Evolutionary conservation across 768 basidiomycete genomes (phyloP), one percentile per base, ranked within the genome.

Genomic region (Candolleomyces eurysporus): DNA sequence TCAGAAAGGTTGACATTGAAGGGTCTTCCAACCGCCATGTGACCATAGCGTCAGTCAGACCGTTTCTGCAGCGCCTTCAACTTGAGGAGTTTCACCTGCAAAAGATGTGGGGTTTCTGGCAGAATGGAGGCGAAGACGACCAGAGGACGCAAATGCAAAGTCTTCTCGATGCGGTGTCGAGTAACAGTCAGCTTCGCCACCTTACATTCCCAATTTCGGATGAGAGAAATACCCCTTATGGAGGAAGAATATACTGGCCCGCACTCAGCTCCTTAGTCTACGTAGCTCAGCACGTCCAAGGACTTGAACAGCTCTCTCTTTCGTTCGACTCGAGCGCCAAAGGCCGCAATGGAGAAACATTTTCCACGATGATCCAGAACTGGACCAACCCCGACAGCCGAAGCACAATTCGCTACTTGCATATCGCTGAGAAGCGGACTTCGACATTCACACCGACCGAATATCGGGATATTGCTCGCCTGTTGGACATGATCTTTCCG

Each of bases 401-500:
- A 40, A 56, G 54, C 40, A n/a, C 16, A 17, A 36, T 56, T 56
- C 54, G 39, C 5, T 43, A 56, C 36, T 17, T 56, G n/a, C 36
- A 56, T 13, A 56, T 56, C 40, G 40, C 21, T 13, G 54, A 56
- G 5, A 40, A 11, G 39, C 54, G 54, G 5, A 13, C n/a, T 9
- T 11, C 31, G 16, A 42, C 8, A 5, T 56, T 56, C 21, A 30
- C 36, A 22, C 32, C 54, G n/a, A 17, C 16, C 16, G 54, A 56
- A 43, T 56, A 56, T n/a, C 2, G 54, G n/a, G 40, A 56, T n/a
- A 42, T 56, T 5, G 54, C 54, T 17, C 36, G 40, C 13, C 16
- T 56, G n/a, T 22, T 56, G 54, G 54, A 56, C 22, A 22, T 26
- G n/a, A 43, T 56, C 2, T 56, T 56, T 36, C 54, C 54, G 11